Evolutionary conservation across 352 stramenopile genomes (phyloP), one percentile per base, ranked within the genome.

Genomic region (Globisporangium spiculum): DNA sequence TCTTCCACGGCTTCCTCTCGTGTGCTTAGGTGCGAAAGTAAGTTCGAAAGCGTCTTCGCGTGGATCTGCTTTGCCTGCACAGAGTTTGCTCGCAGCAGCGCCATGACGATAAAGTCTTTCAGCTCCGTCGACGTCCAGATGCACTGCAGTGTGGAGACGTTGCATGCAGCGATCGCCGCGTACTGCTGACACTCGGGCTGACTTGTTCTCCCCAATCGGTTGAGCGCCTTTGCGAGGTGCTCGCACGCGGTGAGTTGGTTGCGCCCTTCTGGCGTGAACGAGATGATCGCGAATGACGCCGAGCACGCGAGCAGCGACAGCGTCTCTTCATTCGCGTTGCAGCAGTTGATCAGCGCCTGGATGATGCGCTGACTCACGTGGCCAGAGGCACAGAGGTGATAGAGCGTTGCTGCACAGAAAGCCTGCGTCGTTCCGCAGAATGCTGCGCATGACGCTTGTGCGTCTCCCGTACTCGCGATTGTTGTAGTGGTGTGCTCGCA

Each of bases 81-180:
- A 18, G 87, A 94, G 60, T 94, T 93, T 0, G 87, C 86, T 3
- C 87, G 81, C 32, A 94, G 61, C 27, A 94, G 56, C 14, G 87
- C 85, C 3, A 94, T 83, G 1, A 93, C 87, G 14, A 93, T 91
- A 38, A 94, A 92, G 66, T 94, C 87, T 41, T 92, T 92, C 1
- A 94, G 81, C 61, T 94, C 87, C 0, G 76, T 63, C 0, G 82
- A 89, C 1, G 75, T 88, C 87, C 87, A 94, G 22, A 92, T 86
- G 66, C 84, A 94, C 41, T 75, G 63, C 1, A 88, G 38, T 0
- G 78, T 87, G 1, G 87, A 89, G 3, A 92, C 82, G 34, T 94
- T 94, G 60, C 87, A 94, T 0, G 87, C 87, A 1, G 87, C 86
- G 41, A 94, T 87, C 1, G 87, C 84, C 18, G 87, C 87, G 48